Evolutionary conservation across 2,329 filamentous ascomycete species (phyloP).

Genomic region (Ambrosiella cleistominuta): DNA sequence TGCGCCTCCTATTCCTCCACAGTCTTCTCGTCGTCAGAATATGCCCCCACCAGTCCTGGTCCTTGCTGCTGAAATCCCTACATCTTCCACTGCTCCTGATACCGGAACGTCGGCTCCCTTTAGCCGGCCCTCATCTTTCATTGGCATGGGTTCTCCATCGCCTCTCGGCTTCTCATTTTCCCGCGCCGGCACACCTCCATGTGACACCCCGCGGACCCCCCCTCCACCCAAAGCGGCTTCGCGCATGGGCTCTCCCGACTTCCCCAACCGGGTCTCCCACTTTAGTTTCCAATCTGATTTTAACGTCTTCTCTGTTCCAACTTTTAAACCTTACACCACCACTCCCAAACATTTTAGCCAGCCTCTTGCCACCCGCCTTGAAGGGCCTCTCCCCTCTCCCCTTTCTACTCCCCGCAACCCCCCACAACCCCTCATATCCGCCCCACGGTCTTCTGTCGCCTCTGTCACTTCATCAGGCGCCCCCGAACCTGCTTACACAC

Average conservation of each 20-base stretch:
- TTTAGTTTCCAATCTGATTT: constrained; percentile 4
- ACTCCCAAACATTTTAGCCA: constrained; percentile 8
- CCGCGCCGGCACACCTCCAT: background rate
- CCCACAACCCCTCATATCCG: background rate
- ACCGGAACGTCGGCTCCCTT: background rate
- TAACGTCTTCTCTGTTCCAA: background rate
- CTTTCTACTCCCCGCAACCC: background rate
- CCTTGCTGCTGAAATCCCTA: background rate
- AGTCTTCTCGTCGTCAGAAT: background rate
- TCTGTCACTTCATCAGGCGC: background rate
- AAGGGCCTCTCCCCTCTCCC: background rate
- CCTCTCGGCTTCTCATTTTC: background rate
- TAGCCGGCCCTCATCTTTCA: background rate
- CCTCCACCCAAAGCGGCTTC: background rate
- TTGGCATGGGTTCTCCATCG: background rate
- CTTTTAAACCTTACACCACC: constrained; percentile 6
- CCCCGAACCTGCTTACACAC: background rate
- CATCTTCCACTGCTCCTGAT: background rate
- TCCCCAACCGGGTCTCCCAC: background rate
- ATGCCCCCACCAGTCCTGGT: background rate
- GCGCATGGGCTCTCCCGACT: background rate
- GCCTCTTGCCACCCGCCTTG: constrained; percentile 1
- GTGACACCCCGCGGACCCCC: background rate
- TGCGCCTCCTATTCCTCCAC: background rate
- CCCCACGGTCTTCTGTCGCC: background rate